These are phyloP conservation scores for Mycena vitilis DNA, from an alignment of 768 basidiomycete genomes.

Conservation along the genomic window DNA sequence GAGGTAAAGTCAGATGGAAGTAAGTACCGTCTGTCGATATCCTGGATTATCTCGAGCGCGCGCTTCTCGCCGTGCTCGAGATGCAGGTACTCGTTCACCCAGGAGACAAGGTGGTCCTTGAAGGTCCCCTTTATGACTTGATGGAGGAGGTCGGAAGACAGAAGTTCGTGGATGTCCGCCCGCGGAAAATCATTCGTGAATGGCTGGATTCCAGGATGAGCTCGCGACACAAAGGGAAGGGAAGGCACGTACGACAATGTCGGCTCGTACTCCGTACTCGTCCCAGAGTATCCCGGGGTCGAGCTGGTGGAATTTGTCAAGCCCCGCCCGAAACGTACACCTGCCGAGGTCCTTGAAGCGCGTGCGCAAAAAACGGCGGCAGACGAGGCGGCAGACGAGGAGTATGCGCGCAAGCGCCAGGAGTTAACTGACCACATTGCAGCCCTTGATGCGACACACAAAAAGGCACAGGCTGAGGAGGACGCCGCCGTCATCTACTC, in stretches of 20 bases:
- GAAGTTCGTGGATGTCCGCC: slow-evolving; percentile 23
- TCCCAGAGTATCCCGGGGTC: slow-evolving; percentile 33
- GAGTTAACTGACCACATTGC: not conserved
- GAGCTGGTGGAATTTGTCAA: not conserved
- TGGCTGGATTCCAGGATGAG: slow-evolving; percentile 37
- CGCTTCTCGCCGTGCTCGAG: slow-evolving; percentile 16
- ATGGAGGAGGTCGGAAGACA: slow-evolving; percentile 29
- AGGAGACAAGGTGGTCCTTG: slow-evolving; percentile 42
- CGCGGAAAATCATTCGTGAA: slow-evolving; percentile 38
- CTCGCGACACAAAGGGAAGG: not conserved
- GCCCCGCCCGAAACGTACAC: not conserved
- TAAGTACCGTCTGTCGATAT: slow-evolving; percentile 41
- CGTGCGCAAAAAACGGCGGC: not conserved
- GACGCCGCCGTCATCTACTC: not conserved
- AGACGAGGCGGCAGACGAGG: not conserved
- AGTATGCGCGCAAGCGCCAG: not conserved
- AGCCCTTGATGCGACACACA: not conserved
- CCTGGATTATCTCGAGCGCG: slow-evolving; percentile 37
- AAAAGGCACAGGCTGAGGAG: not conserved
- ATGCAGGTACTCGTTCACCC: slow-evolving; percentile 41
- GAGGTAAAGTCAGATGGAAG: not conserved
- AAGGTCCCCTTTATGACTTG: slow-evolving; percentile 39
- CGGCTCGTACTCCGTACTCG: slow-evolving; percentile 34
- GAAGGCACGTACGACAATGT: slow-evolving; percentile 28
- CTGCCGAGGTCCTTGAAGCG: not conserved